Percentiles rank a stretch among this genome's conserved stretches.
These are phyloP conservation scores for Emericellopsis atlantica DNA, from an alignment of 2,329 filamentous ascomycete genomes.

Conservation along the genomic window DNA sequence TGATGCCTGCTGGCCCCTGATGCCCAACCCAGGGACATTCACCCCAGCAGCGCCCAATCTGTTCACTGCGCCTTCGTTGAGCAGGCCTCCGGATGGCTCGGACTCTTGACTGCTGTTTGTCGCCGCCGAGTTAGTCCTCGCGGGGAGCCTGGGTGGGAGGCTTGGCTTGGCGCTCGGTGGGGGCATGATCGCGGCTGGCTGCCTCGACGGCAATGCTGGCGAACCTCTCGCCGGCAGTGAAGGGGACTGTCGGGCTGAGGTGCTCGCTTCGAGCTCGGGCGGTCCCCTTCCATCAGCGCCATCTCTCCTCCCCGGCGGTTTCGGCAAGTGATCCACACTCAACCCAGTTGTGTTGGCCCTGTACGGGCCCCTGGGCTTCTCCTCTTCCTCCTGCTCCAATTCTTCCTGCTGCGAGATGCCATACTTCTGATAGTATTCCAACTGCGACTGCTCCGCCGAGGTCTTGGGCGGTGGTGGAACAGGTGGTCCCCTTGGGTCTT, in stretches of 20 bases:
- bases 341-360: conserved; percentile 59
- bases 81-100: conserved; percentile 11
- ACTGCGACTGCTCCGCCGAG: not conserved
- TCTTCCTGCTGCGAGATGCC: conserved; percentile 5
- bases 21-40: conserved; percentile 66
- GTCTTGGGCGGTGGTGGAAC: conserved; percentile 7
- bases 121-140: conserved; percentile 22
- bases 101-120: conserved; percentile 9
- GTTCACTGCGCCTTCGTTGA: conserved; percentile 46
- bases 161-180: conserved; percentile 31
- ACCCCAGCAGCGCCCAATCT: conserved; percentile 64
- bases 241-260: not conserved
- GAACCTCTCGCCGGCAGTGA: conserved; percentile 9
- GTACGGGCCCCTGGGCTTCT: conserved; percentile 41
- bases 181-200: not conserved
- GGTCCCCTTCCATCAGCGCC: conserved; percentile 20
- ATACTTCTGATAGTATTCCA: conserved; percentile 3
- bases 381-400: conserved; percentile 10
- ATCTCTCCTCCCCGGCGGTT: conserved; percentile 48
- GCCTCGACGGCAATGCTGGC: conserved; percentile 20
- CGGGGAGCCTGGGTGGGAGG: conserved; percentile 56
- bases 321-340: conserved; percentile 54
- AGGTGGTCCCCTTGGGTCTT: conserved; percentile 12
- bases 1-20: conserved; percentile 32
- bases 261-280: conserved; percentile 3